These are phyloP conservation scores for Eucalyptus pauciflora DNA, from an alignment of 345 rosid genomes.

Conservation along the genomic window DNA sequence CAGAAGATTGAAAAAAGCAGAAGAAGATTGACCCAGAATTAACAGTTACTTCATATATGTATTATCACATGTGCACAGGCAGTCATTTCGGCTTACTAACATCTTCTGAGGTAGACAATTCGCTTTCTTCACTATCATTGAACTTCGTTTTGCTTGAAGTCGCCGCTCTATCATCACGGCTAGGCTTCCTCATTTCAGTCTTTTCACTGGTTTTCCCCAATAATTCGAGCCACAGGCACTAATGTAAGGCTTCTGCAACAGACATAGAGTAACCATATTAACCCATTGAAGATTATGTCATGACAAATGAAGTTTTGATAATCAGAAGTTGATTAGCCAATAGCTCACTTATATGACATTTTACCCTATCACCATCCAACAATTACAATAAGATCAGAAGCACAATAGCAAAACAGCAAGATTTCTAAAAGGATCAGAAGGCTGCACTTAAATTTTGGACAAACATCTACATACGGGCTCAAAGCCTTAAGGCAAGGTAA, in stretches of 20 bases:
- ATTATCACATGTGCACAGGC: background rate
- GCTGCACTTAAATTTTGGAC: background rate
- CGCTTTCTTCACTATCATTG: conserved; percentile 18
- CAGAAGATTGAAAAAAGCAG: background rate
- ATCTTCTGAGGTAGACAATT: conserved; percentile 17
- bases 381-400: background rate
- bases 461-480: background rate
- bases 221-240: background rate
- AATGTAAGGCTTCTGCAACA: background rate
- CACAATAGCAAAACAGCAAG: background rate
- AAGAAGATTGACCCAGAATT: background rate
- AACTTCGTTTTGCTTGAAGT: conserved; percentile 12
- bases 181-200: conserved; percentile 11
- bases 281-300: background rate
- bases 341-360: background rate
- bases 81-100: conserved; percentile 3
- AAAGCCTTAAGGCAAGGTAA: background rate
- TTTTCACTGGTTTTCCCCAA: background rate
- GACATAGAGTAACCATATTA: background rate
- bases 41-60: background rate
- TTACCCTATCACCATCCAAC: background rate
- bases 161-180: background rate
- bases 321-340: background rate
- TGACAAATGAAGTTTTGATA: background rate
- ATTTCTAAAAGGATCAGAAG: background rate